A percentile compares a stretch with the other conserved stretches of the same genome.
Evolutionary conservation across 2,329 filamentous ascomycete genomes (phyloP).

Genomic region (Fusarium sp.): DNA sequence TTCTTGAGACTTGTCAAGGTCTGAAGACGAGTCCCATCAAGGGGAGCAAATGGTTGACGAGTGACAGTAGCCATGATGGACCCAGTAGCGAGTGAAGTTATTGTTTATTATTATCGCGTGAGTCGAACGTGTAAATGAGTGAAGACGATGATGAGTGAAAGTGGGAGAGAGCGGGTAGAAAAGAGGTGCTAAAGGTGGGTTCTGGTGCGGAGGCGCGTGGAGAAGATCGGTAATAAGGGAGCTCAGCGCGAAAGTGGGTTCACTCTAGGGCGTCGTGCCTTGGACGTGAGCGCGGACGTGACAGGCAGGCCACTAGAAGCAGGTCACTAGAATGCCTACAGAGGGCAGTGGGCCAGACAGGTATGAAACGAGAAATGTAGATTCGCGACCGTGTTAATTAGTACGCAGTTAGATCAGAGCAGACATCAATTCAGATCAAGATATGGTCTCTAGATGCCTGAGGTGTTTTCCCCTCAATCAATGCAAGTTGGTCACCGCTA

Average conservation of each 20-base stretch:
- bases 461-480: constrained; percentile 29
- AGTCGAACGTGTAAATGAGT: constrained; percentile 26
- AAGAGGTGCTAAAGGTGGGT: constrained; percentile 36
- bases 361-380: constrained; percentile 23
- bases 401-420: neutral
- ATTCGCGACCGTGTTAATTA: constrained; percentile 13
- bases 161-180: constrained; percentile 38
- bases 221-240: constrained; percentile 39
- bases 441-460: constrained; percentile 13
- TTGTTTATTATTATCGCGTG: constrained; percentile 36
- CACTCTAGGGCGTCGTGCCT: constrained; percentile 23
- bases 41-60: constrained; percentile 80
- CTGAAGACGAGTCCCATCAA: constrained; percentile 77
- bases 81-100: neutral
- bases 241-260: constrained; percentile 29
- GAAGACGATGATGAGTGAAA: constrained; percentile 13
- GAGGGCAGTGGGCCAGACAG: neutral
- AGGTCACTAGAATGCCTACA: constrained; percentile 6
- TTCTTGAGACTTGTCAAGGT: constrained; percentile 81
- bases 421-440: neutral
- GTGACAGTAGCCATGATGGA: constrained; percentile 65
- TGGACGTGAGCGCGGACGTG: constrained; percentile 28
- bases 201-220: constrained; percentile 40
- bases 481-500: constrained; percentile 32
- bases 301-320: neutral